Evolutionary conservation across 306 rosid species (phyloP), one percentile per base, ranked within the genome.

Genomic region (Casuarina equisetifolia): DNA sequence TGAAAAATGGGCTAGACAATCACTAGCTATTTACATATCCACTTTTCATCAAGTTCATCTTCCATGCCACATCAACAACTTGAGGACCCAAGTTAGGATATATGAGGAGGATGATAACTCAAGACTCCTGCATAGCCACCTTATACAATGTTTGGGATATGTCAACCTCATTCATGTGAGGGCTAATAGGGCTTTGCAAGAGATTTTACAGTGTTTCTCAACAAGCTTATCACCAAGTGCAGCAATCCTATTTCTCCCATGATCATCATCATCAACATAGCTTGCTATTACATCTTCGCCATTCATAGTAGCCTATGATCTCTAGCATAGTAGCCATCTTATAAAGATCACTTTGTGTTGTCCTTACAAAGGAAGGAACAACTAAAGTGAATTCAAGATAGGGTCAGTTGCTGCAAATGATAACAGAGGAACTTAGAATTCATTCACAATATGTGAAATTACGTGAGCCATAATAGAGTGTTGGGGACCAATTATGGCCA

Each of bases 401-500:
- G 99, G 99, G 77, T 96, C 98, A 5, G 92, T 69, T 17, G 97
- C 98, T 0, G 99, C 35, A 77, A 90, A 91, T 19, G 99, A 91
- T 50, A 96, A 54, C 55, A 96, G 76, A 69, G 99, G 99, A 73
- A 91, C 91, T 74, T 83, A 92, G 78, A 96, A 91, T 83, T 93
- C 98, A 36, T 89, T 90, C 38, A 97, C 97, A 78, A 96, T 91
- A 69, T 91, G 97, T 75, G 97, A 84, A 88, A 96, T 84, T 53
- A 87, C 85, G 89, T 96, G 98, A 83, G 98, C 98, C 36, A 91
- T 87, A 74, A 84, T 90, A 64, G 97, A 94, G 50, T 77, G 80
- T 71, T 89, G 99, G 11, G 99, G 98, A 9, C 99, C 99, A 76
- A 96, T 90, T 85, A 96, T 89, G 39, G 99, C 99, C 82, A 92